Evolutionary conservation across 208 protist species (phyloP).

Genomic region (Crithidia expoeki): DNA sequence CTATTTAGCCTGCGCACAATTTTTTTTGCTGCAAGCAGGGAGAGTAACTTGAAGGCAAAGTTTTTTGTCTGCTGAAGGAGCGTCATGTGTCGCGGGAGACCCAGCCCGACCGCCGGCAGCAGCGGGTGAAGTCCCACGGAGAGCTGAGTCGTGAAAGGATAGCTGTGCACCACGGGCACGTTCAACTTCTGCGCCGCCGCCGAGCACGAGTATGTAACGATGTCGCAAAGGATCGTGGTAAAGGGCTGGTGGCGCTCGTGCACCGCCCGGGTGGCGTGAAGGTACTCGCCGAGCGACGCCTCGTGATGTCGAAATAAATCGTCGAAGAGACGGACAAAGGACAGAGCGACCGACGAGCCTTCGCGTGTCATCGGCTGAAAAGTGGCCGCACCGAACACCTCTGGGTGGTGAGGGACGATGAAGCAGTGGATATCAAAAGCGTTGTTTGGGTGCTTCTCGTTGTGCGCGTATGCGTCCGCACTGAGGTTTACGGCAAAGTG

Average conservation of each 20-base stretch:
- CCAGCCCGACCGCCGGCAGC: conserved; percentile 47
- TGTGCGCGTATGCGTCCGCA: not conserved
- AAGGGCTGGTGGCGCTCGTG: conserved; percentile 41
- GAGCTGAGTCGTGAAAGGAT: conserved; percentile 47
- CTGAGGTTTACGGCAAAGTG: conserved; percentile 3
- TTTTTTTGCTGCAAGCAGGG: not conserved
- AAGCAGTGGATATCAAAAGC: conserved; percentile 38
- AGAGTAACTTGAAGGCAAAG: conserved; percentile 31
- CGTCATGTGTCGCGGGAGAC: conserved; percentile 41
- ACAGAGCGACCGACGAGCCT: conserved; percentile 9
- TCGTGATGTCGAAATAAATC: conserved; percentile 44
- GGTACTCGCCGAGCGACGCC: conserved; percentile 37
- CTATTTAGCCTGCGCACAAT: conserved; percentile 34
- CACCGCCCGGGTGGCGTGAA: conserved; percentile 20
- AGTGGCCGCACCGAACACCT: conserved; percentile 25
- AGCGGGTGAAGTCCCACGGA: conserved; percentile 39
- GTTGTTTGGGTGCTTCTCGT: not conserved
- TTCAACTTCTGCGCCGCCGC: conserved; percentile 35
- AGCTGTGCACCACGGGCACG: conserved; percentile 41
- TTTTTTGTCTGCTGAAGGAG: conserved; percentile 28
- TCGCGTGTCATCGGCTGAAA: conserved; percentile 27
- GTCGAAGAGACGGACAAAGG: conserved; percentile 26
- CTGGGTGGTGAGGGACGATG: conserved; percentile 23
- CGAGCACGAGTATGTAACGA: conserved; percentile 43
- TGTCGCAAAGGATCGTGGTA: conserved; percentile 54